Conservation (phyloP, 2,329 filamentous ascomycete genomes). For the Phialophora tarda region DNA sequence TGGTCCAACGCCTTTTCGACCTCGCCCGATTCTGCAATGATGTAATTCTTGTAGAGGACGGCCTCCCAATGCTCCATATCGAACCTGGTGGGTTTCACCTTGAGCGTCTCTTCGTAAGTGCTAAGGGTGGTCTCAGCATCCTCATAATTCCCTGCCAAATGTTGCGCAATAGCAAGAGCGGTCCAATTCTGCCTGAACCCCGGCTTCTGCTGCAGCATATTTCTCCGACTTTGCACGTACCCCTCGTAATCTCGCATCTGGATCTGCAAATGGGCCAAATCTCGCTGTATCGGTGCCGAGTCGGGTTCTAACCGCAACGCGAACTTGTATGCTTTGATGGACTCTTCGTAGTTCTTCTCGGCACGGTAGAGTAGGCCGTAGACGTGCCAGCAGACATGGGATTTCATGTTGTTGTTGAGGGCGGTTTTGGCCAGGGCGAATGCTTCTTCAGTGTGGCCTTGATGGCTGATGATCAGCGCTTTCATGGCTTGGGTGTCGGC, state of each 20-base stretch:
- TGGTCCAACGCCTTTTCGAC: constrained; percentile 83
- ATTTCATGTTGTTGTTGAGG: constrained; percentile 96
- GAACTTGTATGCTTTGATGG: constrained; percentile 98
- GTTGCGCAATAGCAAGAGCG: constrained; percentile 90
- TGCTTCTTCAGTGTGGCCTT: constrained; percentile 90
- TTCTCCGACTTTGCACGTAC: constrained; percentile 84
- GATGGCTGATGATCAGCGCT: constrained; percentile 90
- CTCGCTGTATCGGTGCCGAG: constrained; percentile 89
- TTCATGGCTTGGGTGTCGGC: constrained; percentile 99
- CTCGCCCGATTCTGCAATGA: constrained; percentile 90
- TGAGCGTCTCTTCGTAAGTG: constrained; percentile 92
- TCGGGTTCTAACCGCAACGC: constrained; percentile 93
- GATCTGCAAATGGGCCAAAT: constrained; percentile 88
- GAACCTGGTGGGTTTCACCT: constrained; percentile 70
- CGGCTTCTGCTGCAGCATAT: constrained; percentile 85
- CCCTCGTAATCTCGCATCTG: constrained; percentile 96
- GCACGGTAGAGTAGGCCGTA: constrained; percentile 93
- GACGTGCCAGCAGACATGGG: constrained; percentile 99
- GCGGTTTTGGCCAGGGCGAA: constrained; percentile 92
- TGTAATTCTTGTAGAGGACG: constrained; percentile 88
- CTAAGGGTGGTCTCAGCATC: constrained; percentile 90
- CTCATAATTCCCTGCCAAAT: constrained; percentile 80
- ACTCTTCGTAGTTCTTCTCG: constrained; percentile 97
- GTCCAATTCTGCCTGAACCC: constrained; percentile 93
- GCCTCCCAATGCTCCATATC: constrained; percentile 96